These are phyloP conservation scores for Dioscorea cayenensis DNA, from an alignment of 116 monocot species.

Conservation along the genomic window DNA sequence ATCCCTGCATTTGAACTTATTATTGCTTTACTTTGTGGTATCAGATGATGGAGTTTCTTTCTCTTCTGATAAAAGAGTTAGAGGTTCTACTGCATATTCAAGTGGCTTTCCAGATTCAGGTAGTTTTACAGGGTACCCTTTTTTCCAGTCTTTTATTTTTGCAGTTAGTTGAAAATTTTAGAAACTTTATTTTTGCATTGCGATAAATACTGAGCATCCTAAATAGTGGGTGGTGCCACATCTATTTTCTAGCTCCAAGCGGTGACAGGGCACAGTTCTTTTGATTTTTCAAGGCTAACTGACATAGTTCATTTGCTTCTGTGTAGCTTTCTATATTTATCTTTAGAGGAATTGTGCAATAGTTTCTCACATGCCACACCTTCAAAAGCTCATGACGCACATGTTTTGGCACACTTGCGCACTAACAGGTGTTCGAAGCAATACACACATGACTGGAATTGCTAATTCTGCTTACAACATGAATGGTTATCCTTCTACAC, in stretches of 20 bases:
- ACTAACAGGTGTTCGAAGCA: constrained; percentile 89
- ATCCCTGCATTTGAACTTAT: not conserved
- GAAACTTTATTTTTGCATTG: no score
- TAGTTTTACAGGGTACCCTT: constrained; percentile 9
- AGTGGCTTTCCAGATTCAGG: constrained; percentile 44
- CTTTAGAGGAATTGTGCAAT: constrained; percentile 10
- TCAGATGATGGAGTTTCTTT: constrained; percentile 35
- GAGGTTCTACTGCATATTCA: constrained; percentile 25
- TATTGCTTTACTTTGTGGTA: not conserved
- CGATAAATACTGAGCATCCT: not conserved
- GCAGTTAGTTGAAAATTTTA: not conserved
- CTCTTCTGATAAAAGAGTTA: constrained; percentile 35
- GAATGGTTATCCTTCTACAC: constrained; percentile 76
- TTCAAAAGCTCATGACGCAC: constrained; percentile 60
- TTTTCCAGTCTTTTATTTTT: not conserved
- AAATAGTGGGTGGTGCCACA: not conserved
- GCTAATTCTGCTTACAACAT: constrained; percentile 68
- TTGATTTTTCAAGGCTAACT: constrained; percentile 6
- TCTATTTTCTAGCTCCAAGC: not conserved
- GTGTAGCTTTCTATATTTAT: constrained; percentile 9
- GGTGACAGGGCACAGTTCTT: constrained; percentile 7
- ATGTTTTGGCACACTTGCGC: constrained; percentile 60
- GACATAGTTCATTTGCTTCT: not conserved
- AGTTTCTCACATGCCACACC: constrained; percentile 32
- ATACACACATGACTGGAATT: constrained; percentile 71